Evolutionary conservation across 768 basidiomycete species (phyloP), one percentile per base, ranked within the genome.

Genomic region (Mycena leptocephala): DNA sequence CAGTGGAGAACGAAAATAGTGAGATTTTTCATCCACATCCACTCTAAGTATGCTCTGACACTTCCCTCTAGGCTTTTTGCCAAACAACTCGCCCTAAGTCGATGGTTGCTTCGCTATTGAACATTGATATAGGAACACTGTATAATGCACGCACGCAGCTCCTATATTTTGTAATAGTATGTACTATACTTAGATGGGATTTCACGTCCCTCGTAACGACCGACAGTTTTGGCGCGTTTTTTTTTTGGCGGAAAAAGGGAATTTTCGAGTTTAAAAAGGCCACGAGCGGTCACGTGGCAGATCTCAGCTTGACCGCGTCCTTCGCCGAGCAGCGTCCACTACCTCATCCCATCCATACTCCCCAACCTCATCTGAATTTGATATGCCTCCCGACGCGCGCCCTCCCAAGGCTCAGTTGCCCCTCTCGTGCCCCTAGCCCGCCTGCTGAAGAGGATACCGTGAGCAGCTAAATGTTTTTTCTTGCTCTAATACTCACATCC

Each of bases 361-460:
- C 46, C 41, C 24, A 11, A 28, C 6, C 11, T 37, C 28, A 58
- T 22, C 16, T 30, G 22, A 22, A 22, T 56, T 37, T 62, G 20
- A 8, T 75, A 90, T 90, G 90, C 86, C 90, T 81, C 89, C 89
- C 88, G 92, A 79, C 89, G 90, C 39, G 89, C 89, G 22, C 88
- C 88, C 14, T 92, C 89, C 68, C 82, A 89, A 72, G 84, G 83
- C 35, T 89, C 89, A 46, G 83, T 85, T 37, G 82, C 85, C 26
- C 87, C 86, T 93, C 92, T 22, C 87, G 92, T 26, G 84, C 91
- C 16, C 81, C 88, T 13, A 91, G 87, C 64, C 89, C 90, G 48
- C 82, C 79, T 30, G 81, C 79, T 16, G 88, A 87, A 11, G 89
- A 90, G 1, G 84, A 84, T 66, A 88, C 89, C 74, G 89, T 86